Conservation (phyloP, 129 eudicot species). For the Tagetes patula region DNA sequence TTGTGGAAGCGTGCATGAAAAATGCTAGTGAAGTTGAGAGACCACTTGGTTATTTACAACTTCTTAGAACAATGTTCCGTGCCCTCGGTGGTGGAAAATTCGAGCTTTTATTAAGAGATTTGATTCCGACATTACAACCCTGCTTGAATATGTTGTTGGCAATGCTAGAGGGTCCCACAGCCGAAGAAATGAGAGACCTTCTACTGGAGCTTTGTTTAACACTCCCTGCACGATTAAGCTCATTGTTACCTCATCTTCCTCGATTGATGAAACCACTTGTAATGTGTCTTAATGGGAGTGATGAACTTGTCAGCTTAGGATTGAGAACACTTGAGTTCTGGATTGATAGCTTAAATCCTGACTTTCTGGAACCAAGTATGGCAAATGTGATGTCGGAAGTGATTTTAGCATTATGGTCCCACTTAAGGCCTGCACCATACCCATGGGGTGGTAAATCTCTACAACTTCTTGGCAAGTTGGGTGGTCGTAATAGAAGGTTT, state of each 20-base stretch:
- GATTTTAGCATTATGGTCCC: slow-evolving; percentile 95
- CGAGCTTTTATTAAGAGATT: slow-evolving; percentile 81
- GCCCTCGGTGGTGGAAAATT: slow-evolving; percentile 97
- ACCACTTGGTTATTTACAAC: slow-evolving; percentile 91
- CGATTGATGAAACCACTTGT: slow-evolving; percentile 98
- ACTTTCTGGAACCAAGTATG: slow-evolving; percentile 98
- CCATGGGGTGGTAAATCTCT: slow-evolving; percentile 94
- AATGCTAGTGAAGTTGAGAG: slow-evolving; percentile 87
- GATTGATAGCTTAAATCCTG: slow-evolving; percentile 99
- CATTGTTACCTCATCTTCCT: slow-evolving; percentile 88
- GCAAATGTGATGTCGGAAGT: slow-evolving; percentile 98
- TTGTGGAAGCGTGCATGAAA: slow-evolving; percentile 96
- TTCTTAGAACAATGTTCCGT: slow-evolving; percentile 91
- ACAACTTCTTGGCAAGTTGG: slow-evolving; percentile 94
- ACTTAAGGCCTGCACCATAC: slow-evolving; percentile 91
- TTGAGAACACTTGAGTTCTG: slow-evolving; percentile 96
- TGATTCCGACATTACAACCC: slow-evolving; percentile 69
- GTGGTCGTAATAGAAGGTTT: slow-evolving; percentile 97
- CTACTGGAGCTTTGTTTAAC: slow-evolving; percentile 87
- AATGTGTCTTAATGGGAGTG: slow-evolving; percentile 87
- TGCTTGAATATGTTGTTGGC: slow-evolving; percentile 90
- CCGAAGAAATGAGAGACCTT: slow-evolving; percentile 92
- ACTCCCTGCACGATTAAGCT: slow-evolving; percentile 91
- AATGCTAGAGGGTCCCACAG: slow-evolving; percentile 98
- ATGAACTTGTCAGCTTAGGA: slow-evolving; percentile 85